Evolutionary conservation across 306 rosid genomes (phyloP).

Genomic region (Betula pendula): DNA sequence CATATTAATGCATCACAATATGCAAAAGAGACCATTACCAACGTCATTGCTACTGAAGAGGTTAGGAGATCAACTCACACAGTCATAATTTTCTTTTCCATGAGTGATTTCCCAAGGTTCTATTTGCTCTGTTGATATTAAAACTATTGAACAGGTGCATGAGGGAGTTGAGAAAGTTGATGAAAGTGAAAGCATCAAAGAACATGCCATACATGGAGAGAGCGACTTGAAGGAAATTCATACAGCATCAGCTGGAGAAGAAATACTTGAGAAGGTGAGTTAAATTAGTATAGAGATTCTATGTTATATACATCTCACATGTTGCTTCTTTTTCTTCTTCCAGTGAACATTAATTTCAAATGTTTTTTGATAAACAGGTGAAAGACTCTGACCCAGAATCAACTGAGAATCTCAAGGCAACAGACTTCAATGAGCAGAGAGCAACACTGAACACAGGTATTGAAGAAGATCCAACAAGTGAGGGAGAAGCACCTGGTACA

Average conservation of each 20-base stretch:
- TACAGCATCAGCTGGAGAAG: conserved; percentile 1
- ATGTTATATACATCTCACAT: not conserved
- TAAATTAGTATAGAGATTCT: not conserved
- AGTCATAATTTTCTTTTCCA: not conserved
- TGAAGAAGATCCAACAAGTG: conserved; percentile 8
- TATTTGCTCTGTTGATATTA: conserved; percentile 8
- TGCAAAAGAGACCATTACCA: conserved; percentile 2
- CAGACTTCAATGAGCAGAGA: conserved; percentile 19
- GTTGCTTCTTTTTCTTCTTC: conserved; percentile 6
- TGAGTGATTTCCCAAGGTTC: not conserved
- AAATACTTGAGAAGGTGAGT: conserved; percentile 9
- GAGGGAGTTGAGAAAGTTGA: conserved; percentile 8
- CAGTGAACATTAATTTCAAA: not conserved
- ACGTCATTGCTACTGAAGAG: conserved; percentile 11
- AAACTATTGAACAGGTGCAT: conserved; percentile 23
- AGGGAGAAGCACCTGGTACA: conserved; percentile 3
- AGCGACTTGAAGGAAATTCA: conserved; percentile 17
- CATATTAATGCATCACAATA: not conserved
- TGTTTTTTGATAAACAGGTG: conserved; percentile 27
- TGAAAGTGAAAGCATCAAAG: conserved; percentile 6
- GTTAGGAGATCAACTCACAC: conserved; percentile 12
- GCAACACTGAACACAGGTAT: not conserved
- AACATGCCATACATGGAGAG: conserved; percentile 5
- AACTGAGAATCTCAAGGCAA: conserved; percentile 14
- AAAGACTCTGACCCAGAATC: conserved; percentile 8